phyloP scores from a whole-genome alignment of 2,329 filamentous ascomycete genomes.

The Coniochaeta sp. region DNA sequence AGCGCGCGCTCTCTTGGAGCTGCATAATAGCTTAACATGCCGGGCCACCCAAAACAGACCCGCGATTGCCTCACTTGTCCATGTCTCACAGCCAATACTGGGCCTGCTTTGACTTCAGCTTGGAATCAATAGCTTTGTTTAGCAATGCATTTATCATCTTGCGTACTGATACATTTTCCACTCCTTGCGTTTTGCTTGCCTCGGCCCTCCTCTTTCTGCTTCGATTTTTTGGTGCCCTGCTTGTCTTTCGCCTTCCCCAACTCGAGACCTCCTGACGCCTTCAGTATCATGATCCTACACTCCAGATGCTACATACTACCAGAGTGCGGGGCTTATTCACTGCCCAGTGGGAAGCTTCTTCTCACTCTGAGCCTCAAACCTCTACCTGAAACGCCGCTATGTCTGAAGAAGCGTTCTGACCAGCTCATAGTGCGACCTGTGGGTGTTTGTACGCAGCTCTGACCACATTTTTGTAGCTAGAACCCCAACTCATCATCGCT shows the following conservation, averaged over 20 bases:
- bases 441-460: no score
- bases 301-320: no score
- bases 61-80: background rate
- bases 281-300: no score
- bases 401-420: background rate
- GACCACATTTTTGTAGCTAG: no score
- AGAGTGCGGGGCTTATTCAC: no score
- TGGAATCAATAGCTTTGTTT: background rate
- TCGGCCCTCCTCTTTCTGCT: no score
- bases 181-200: background rate
- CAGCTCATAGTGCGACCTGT: no score
- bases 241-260: no score
- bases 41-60: background rate
- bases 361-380: background rate
- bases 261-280: no score
- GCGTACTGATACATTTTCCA: background rate
- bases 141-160: background rate
- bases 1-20: background rate
- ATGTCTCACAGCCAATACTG: background rate
- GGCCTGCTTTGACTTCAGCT: background rate
- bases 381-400: background rate
- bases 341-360: background rate
- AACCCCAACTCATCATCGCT: no score
- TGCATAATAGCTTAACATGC: background rate
- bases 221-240: no score